A percentile compares a stretch with the other conserved stretches of the same genome.
phyloP scores from a whole-genome alignment of 1,139 yeast species.

The Hemisphaericaspora lyxosophila region DNA sequence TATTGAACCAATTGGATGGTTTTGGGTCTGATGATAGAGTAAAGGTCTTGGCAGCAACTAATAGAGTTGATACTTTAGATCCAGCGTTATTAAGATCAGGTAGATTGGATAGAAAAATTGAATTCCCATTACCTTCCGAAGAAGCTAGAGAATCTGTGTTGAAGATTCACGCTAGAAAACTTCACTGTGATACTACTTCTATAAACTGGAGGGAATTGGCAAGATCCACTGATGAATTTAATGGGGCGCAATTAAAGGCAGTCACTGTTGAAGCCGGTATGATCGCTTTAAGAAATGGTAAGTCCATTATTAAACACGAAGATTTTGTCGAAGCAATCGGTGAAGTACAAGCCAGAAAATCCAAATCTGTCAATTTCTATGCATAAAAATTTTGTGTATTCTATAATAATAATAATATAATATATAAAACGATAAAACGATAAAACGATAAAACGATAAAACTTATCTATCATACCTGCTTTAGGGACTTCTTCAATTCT shows the following conservation, averaged over 20 bases:
- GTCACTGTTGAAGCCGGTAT: conserved; percentile 99
- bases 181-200: conserved; percentile 82
- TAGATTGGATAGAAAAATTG: conserved; percentile 95
- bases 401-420: conserved; percentile 4
- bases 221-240: conserved; percentile 95
- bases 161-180: conserved; percentile 95
- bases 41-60: conserved; percentile 96
- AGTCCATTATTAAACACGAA: conserved; percentile 88
- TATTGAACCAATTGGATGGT: conserved; percentile 95
- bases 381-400: conserved; percentile 39
- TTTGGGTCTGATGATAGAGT: conserved; percentile 98
- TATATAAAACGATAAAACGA: no score
- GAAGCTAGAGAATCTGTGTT: conserved; percentile 95
- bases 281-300: conserved; percentile 97
- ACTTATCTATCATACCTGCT: conserved; percentile 6
- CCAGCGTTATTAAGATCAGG: conserved; percentile 97
- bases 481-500: conserved; percentile 28
- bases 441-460: no score
- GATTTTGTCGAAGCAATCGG: conserved; percentile 98
- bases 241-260: conserved; percentile 97
- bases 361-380: conserved; percentile 91
- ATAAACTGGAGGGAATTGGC: conserved; percentile 99
- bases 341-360: conserved; percentile 97
- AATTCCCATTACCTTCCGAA: conserved; percentile 95
- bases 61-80: conserved; percentile 95